Conservation (phyloP, 2,329 filamentous ascomycete genomes). For the Fusarium sp. region DNA sequence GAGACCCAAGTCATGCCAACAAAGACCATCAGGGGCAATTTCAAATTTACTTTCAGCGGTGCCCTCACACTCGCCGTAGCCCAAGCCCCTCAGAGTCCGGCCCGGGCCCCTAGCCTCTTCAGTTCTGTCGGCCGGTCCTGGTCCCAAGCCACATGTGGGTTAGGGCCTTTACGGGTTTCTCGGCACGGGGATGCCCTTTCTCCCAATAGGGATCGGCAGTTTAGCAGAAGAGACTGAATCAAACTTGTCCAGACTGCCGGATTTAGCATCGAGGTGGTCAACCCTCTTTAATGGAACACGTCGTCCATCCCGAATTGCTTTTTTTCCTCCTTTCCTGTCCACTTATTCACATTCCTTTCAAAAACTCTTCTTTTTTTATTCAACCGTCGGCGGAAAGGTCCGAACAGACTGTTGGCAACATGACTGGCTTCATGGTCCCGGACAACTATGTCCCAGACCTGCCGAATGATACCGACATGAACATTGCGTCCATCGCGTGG, state of each 20-base stretch:
- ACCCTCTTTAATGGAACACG: neutral
- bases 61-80: neutral
- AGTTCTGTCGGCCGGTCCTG: neutral
- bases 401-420: constrained; percentile 9
- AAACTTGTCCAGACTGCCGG: constrained; percentile 3
- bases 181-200: neutral
- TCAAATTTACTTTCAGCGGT: neutral
- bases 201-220: constrained; percentile 9
- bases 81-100: neutral
- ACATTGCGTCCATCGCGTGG: constrained; percentile 43
- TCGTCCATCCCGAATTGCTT: neutral
- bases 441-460: constrained; percentile 28
- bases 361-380: neutral
- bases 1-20: neutral
- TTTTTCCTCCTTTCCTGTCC: neutral
- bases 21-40: neutral
- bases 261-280: neutral
- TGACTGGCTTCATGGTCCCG: constrained; percentile 39
- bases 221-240: neutral
- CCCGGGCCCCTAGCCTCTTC: neutral
- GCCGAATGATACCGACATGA: constrained; percentile 40
- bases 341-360: neutral
- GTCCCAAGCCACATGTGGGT: constrained; percentile 1
- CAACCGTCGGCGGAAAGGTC: neutral
- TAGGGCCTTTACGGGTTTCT: neutral